Percentiles rank a stretch among this genome's conserved stretches.
These are phyloP conservation scores for Candida frijolesensis DNA, from an alignment of 1,139 yeast species.

Conservation along the genomic window DNA sequence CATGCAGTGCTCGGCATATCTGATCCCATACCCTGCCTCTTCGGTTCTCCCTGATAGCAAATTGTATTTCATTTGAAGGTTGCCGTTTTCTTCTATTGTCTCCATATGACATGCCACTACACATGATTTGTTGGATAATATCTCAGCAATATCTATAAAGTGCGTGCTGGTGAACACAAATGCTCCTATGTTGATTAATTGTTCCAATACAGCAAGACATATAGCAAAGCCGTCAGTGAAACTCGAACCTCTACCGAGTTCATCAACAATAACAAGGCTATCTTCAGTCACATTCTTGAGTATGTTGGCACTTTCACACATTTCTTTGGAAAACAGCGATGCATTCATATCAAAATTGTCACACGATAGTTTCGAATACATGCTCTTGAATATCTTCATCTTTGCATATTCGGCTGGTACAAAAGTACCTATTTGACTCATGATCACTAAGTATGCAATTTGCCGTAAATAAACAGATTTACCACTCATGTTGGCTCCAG, in stretches of 20 bases:
- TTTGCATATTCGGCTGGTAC: slow-evolving; percentile 51
- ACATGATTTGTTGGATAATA: slow-evolving; percentile 27
- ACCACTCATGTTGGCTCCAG: slow-evolving; percentile 58
- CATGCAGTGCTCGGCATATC: slow-evolving; percentile 19
- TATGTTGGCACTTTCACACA: slow-evolving; percentile 49
- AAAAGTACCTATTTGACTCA: slow-evolving; percentile 55
- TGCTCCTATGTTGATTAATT: slow-evolving; percentile 23
- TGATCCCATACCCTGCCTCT: slow-evolving; percentile 29
- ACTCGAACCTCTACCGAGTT: slow-evolving; percentile 53
- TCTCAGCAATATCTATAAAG: slow-evolving; percentile 36
- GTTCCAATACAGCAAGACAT: slow-evolving; percentile 38
- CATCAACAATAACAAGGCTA: slow-evolving; percentile 50
- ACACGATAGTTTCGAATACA: slow-evolving; percentile 49
- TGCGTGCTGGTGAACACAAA: slow-evolving; percentile 41
- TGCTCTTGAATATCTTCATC: slow-evolving; percentile 39
- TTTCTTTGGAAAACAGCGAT: slow-evolving; percentile 52
- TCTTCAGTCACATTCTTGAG: slow-evolving; percentile 29
- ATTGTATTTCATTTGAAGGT: slow-evolving; percentile 29
- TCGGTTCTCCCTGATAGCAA: slow-evolving; percentile 21
- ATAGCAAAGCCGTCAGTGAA: slow-evolving; percentile 43
- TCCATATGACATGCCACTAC: slow-evolving; percentile 32
- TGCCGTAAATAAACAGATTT: slow-evolving; percentile 53
- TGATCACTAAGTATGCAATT: slow-evolving; percentile 43
- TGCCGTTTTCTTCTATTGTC: slow-evolving; percentile 18
- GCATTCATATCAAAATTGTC: slow-evolving; percentile 39